Percentiles rank a stretch among this genome's conserved stretches.
Evolutionary conservation across 192 early-diverging fungal species (phyloP).

Genomic region (Neocallimastix lanati): DNA sequence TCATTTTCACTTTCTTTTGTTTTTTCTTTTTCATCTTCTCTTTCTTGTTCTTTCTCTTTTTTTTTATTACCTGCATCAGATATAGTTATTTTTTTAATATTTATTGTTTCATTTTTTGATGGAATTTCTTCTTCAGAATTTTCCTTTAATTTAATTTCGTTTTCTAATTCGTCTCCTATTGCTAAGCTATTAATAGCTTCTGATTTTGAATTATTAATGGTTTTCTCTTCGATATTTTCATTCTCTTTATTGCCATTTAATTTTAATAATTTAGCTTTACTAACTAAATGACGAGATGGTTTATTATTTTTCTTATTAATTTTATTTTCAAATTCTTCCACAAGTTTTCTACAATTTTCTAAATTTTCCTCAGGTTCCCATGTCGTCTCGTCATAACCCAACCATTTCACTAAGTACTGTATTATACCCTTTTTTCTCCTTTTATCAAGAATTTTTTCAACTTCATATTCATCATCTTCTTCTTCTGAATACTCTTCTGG

Average conservation of each 20-base stretch:
- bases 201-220: no score
- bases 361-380: not conserved
- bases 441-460: not conserved
- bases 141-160: no score
- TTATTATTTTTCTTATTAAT: not conserved
- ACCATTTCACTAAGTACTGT: not conserved
- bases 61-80: no score
- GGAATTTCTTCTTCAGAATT: no score
- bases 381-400: not conserved
- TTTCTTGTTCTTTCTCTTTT: no score
- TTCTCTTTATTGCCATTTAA: not conserved
- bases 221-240: no score
- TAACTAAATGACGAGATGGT: not conserved
- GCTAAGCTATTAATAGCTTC: no score
- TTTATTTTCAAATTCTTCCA: not conserved
- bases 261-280: not conserved
- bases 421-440: not conserved
- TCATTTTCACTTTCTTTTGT: not conserved
- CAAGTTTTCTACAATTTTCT: not conserved
- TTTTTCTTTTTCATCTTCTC: not conserved
- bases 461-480: not conserved
- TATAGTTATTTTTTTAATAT: no score
- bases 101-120: no score
- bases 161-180: no score
- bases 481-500: not conserved